phyloP scores from a whole-genome alignment of 106 monocot genomes.

The Iris macrosiphon region DNA sequence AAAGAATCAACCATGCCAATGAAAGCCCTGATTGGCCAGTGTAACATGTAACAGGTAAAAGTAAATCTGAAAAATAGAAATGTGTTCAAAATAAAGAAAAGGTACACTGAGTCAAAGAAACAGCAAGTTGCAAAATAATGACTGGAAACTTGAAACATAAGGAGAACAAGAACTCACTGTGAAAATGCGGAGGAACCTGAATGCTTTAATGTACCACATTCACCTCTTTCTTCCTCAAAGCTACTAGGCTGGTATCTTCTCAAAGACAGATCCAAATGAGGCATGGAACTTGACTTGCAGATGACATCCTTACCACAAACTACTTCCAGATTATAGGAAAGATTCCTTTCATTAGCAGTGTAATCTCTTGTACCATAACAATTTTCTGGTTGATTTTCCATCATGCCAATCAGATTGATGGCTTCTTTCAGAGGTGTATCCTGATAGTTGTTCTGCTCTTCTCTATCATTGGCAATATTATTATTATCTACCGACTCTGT shows the following conservation, averaged over 20 bases:
- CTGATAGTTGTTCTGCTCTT: background rate
- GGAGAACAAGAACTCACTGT: constrained; percentile 37
- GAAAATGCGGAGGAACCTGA: constrained; percentile 77
- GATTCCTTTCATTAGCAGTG: background rate
- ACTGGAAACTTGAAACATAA: too few species aligned
- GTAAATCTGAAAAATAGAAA: too few species aligned
- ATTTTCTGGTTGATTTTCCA: constrained; percentile 15
- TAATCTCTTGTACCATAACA: background rate
- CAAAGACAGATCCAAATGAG: constrained; percentile 47
- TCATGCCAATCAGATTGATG: constrained; percentile 23
- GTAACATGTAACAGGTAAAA: too few species aligned
- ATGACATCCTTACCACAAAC: background rate
- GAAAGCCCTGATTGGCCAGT: too few species aligned
- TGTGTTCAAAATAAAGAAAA: too few species aligned
- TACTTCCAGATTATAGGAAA: too few species aligned
- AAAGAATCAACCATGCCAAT: too few species aligned
- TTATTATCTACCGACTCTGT: background rate
- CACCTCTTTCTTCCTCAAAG: constrained; percentile 24
- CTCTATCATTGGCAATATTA: background rate
- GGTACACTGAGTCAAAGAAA: too few species aligned
- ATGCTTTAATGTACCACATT: constrained; percentile 40
- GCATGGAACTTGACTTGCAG: constrained; percentile 10
- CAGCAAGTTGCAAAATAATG: too few species aligned
- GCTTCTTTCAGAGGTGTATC: constrained; percentile 14
- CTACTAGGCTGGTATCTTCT: constrained; percentile 24